Evolutionary conservation across 345 rosid genomes (phyloP), one percentile per base, ranked within the genome.

Genomic region (Corchorus olitorius): DNA sequence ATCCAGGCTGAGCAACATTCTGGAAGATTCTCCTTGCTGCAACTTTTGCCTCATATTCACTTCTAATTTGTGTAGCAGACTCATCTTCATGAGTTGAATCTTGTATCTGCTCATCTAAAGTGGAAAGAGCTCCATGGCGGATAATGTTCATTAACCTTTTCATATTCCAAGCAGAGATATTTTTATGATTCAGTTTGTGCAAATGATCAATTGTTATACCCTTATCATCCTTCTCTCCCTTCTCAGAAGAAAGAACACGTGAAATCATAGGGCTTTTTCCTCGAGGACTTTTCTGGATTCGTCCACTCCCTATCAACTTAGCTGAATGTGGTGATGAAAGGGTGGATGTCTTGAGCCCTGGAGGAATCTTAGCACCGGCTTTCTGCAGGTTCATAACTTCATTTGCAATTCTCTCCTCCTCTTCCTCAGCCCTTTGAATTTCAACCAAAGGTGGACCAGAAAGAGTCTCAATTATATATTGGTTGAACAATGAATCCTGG

Each of bases 91-190:
- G 43, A 9, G 86, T 17, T 0, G 92, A 65, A 62, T 86, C 93
- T 54, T 83, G 84, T 62, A 93, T 90, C 65, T 82, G 97, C 83
- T 94, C 98, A 62, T 90, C 98, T 76, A 94, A 81, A 39, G 98
- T 94, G 49, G 99, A 83, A 76, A 93, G 87, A 2, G 88, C 78
- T 11, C 96, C 97, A 50, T 90, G 84, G 65, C 90, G 81, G 27
- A 94, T 86, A 1, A 87, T 88, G 50, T 91, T 91, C 78, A 89
- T 91, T 81, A 94, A 65, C 79, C 90, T 83, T 82, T 93, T 95
- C 99, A 95, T 95, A 66, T 88, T 95, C 99, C 99, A 93, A n/a
- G 99, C 99, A 0, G 98, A 95, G 6, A 95, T 89, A 70, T 95
- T 95, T 83, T 84, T 93, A 45, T 82, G 84, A 45, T 91, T 93